A percentile compares a stretch with the other conserved stretches of the same genome.
Evolutionary conservation across 768 basidiomycete genomes (phyloP).

Genomic region (Gautieria morchelliformis): DNA sequence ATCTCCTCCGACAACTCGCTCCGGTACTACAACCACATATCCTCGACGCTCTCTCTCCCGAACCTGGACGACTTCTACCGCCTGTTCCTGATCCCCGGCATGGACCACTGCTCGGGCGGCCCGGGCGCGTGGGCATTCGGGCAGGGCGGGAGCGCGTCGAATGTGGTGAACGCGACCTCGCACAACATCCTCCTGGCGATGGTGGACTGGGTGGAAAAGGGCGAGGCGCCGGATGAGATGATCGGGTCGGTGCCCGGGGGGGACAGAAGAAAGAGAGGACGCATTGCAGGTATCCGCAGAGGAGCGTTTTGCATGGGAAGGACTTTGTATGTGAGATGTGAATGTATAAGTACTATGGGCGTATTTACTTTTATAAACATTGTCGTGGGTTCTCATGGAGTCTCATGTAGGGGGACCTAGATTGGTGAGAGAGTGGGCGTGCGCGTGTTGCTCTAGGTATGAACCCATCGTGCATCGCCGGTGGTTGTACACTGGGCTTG

Average conservation of each 20-base stretch:
- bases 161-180: slow-evolving; percentile 10
- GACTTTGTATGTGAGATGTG: background rate
- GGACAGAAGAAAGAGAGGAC: background rate
- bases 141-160: background rate
- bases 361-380: no score
- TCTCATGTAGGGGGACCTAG: no score
- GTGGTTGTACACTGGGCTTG: no score
- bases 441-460: no score
- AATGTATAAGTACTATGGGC: no score
- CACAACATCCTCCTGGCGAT: slow-evolving; percentile 22
- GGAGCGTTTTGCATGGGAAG: background rate
- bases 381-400: no score
- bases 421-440: no score
- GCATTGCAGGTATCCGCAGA: slow-evolving; percentile 7
- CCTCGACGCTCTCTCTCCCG: slow-evolving; percentile 10
- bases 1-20: slow-evolving; percentile 21
- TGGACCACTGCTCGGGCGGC: slow-evolving; percentile 24
- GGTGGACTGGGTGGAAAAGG: slow-evolving; percentile 26
- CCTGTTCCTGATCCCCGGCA: slow-evolving; percentile 24
- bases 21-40: slow-evolving; percentile 16
- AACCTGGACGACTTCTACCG: slow-evolving; percentile 23
- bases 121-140: slow-evolving; percentile 21
- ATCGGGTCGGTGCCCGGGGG: slow-evolving; percentile 6
- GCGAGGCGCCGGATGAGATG: slow-evolving; percentile 16
- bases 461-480: no score